Conservation (phyloP, 495 filamentous ascomycete genomes). For the Aspergillus cristatus region DNA sequence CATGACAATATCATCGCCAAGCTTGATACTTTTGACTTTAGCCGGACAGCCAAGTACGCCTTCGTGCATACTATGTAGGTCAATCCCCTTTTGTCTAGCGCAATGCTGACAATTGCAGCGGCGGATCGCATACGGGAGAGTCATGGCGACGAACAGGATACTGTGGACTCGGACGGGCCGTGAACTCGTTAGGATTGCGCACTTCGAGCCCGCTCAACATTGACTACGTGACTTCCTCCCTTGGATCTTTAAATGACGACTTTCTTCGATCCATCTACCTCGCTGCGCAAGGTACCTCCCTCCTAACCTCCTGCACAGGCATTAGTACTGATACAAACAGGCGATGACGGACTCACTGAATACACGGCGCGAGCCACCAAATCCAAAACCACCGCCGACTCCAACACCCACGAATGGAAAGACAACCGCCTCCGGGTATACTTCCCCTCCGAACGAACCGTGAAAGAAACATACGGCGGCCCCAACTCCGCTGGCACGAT, state of each 20-base stretch:
- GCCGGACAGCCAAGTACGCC: conserved; percentile 52
- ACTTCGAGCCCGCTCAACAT: conserved; percentile 41
- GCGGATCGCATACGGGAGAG: conserved; percentile 44
- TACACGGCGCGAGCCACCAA: conserved; percentile 39
- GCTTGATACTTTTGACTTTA: conserved; percentile 65
- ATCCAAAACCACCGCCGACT: conserved; percentile 12
- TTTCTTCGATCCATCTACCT: conserved; percentile 65
- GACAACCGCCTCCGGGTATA: conserved; percentile 56
- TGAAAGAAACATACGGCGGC: conserved; percentile 51
- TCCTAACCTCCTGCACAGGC: conserved; percentile 1
- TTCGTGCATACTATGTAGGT: conserved; percentile 71
- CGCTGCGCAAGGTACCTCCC: conserved; percentile 56
- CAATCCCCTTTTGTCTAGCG: not conserved
- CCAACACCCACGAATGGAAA: conserved; percentile 31
- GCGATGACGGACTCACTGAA: conserved; percentile 50
- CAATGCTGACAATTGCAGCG: conserved; percentile 21
- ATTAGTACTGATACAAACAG: conserved; percentile 21
- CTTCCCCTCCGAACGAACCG: conserved; percentile 73
- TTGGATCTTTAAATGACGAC: conserved; percentile 62
- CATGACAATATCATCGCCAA: conserved; percentile 50
- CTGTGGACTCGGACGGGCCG: conserved; percentile 54
- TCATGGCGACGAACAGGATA: conserved; percentile 57
- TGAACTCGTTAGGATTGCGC: conserved; percentile 46
- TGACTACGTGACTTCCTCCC: conserved; percentile 64
- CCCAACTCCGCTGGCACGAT: conserved; percentile 64